Evolutionary conservation across 2,329 filamentous ascomycete genomes (phyloP), one percentile per base, ranked within the genome.

Genomic region (Geosmithia putterillii): DNA sequence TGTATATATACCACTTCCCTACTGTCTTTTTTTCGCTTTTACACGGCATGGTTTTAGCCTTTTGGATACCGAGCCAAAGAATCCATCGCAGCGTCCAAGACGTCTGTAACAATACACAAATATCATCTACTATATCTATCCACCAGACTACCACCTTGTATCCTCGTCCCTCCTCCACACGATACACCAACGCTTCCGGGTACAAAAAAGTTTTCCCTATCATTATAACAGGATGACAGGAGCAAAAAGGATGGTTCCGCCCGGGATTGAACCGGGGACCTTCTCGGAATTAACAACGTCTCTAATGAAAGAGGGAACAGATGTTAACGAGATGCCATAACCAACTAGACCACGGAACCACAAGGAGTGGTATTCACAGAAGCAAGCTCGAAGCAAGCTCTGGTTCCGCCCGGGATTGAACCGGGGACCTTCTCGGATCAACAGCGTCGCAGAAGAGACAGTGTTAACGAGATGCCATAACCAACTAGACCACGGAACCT

Each of bases 251-350:
- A 44, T 52, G 52, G 47, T 54, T 52, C 44, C 47, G 51, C 52
- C 52, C 52, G 52, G 52, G 52, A 50, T 54, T 44, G 52, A 54
- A 54, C 52, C 51, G 52, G 52, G 52, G 52, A 54, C 52, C 52
- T 50, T 54, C 51, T 54, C 51, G 51, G 52, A 17, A 22, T 10
- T 10, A 12, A n/a, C n/a, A n/a, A n/a, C n/a, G n/a, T n/a, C n/a
- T n/a, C n/a, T n/a, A n/a, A 32, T 25, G 23, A 25, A 6, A 25
- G 23, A 25, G 21, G 10, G n/a, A 38, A 32, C 20, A 20, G 15
- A 14, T 53, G 52, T 53, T 53, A 53, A 47, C 50, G 49, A 53
- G 50, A 51, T 50, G 48, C 51, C 50, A 53, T 53, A 46, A 53
- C 51, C 51, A 53, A 52, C 51, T 53, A 53, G 51, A 54, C 52